Evolutionary conservation across 2,329 filamentous ascomycete genomes (phyloP).

Genomic region (Neonectria magnoliae): DNA sequence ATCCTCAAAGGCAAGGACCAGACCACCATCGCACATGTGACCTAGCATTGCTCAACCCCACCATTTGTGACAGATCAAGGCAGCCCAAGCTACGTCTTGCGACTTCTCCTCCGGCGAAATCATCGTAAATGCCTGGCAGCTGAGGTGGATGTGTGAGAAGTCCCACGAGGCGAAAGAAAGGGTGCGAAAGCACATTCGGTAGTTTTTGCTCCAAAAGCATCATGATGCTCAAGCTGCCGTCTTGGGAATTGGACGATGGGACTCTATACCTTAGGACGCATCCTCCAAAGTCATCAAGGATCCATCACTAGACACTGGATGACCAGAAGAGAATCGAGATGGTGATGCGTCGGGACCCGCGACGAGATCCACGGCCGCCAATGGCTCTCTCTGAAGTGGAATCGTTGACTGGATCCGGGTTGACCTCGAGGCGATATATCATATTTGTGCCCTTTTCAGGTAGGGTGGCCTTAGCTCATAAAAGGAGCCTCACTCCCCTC

Average conservation of each 20-base stretch:
- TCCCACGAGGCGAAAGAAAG: conserved; percentile 23
- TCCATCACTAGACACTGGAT: conserved; percentile 14
- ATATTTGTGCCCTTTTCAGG: conserved; percentile 27
- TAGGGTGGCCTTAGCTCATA: conserved; percentile 35
- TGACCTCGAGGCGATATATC: conserved; percentile 35
- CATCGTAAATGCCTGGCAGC: conserved; percentile 13
- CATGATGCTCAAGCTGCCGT: conserved; percentile 21
- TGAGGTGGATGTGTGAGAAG: conserved; percentile 13
- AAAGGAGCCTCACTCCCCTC: conserved; percentile 29
- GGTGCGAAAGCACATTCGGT: conserved; percentile 12
- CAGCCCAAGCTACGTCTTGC: conserved; percentile 7
- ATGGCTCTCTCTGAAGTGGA: conserved; percentile 33
- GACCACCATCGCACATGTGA: conserved; percentile 32
- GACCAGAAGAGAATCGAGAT: conserved; percentile 37
- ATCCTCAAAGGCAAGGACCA: conserved; percentile 24
- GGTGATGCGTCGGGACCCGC: conserved; percentile 27
- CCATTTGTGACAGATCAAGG: conserved; percentile 34
- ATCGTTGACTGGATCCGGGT: conserved; percentile 25
- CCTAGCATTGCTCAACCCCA: conserved; percentile 29
- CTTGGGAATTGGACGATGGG: conserved; percentile 11
- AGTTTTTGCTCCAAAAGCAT: conserved; percentile 28
- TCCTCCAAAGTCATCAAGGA: conserved; percentile 1
- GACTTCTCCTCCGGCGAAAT: conserved; percentile 17
- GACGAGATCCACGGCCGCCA: conserved; percentile 37
- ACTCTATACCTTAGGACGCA: conserved; percentile 11